Evolutionary conservation across 2,329 filamentous ascomycete genomes (phyloP).

Genomic region (Atkinsonella hypoxylon): DNA sequence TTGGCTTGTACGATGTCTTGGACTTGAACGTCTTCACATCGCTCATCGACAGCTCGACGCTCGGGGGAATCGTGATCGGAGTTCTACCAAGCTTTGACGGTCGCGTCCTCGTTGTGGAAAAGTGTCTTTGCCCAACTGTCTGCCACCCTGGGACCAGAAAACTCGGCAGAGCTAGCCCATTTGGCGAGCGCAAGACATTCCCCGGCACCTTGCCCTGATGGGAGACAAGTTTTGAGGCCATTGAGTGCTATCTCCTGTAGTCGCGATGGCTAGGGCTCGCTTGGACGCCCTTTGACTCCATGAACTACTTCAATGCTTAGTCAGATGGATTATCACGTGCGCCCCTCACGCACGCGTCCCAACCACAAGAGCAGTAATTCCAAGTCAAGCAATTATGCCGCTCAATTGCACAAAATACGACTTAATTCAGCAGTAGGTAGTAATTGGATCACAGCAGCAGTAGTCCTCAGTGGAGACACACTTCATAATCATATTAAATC

Average conservation of each 20-base stretch:
- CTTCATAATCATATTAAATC: not conserved
- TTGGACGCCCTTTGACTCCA: not conserved
- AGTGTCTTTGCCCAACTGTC: conserved; percentile 29
- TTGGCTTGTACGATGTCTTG: conserved; percentile 46
- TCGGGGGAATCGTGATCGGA: conserved; percentile 68
- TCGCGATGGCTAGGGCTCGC: conserved; percentile 1
- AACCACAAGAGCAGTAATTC: not conserved
- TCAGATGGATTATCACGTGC: conserved; percentile 11
- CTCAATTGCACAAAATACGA: not conserved
- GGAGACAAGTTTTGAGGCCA: conserved; percentile 49
- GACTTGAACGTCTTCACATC: conserved; percentile 44
- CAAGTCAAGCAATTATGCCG: not conserved
- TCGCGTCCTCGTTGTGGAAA: conserved; percentile 57
- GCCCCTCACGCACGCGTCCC: not conserved
- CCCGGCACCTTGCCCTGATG: conserved; percentile 48
- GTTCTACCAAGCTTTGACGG: conserved; percentile 78
- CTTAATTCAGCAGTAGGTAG: no score
- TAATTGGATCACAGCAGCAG: no score
- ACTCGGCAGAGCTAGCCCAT: conserved; percentile 46
- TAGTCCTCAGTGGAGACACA: not conserved
- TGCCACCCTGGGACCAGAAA: conserved; percentile 67
- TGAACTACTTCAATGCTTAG: conserved; percentile 11
- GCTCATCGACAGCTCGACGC: conserved; percentile 64
- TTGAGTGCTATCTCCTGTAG: conserved; percentile 12
- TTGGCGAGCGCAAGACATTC: conserved; percentile 37